phyloP scores from a whole-genome alignment of 257 asterid species.

The Perilla frutescens region DNA sequence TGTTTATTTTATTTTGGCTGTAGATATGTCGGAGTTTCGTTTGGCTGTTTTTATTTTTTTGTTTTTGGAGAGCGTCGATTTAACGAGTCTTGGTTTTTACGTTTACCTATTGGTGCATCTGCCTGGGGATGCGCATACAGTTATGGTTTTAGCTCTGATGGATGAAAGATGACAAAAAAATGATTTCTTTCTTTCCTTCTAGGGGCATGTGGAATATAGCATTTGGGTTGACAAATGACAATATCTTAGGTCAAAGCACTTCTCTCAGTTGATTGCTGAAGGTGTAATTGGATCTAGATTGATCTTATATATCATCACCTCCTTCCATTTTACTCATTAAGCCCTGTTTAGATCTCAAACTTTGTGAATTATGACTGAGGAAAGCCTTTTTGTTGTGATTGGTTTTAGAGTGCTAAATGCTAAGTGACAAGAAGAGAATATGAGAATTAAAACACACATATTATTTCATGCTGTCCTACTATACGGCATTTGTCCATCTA shows the following conservation, averaged over 20 bases:
- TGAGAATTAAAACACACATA: background rate
- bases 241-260: slow-evolving; percentile 11
- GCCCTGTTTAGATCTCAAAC: slow-evolving; percentile 21
- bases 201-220: background rate
- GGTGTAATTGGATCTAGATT: slow-evolving; percentile 10
- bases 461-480: background rate
- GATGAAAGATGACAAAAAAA: background rate
- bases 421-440: background rate
- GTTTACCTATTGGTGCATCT: slow-evolving; percentile 26
- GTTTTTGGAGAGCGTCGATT: background rate
- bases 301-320: background rate
- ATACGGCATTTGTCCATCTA: slow-evolving; percentile 4
- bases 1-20: slow-evolving; percentile 13
- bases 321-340: slow-evolving; percentile 6
- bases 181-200: background rate
- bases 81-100: slow-evolving; percentile 27
- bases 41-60: background rate
- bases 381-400: slow-evolving; percentile 18
- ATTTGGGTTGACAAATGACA: slow-evolving; percentile 20
- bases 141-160: background rate
- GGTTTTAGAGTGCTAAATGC: background rate
- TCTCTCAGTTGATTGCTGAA: slow-evolving; percentile 25
- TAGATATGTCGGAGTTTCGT: slow-evolving; percentile 16
- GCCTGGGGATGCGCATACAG: slow-evolving; percentile 23
- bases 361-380: slow-evolving; percentile 12